These are phyloP conservation scores for Hypoxylon rickii DNA, from an alignment of 495 filamentous ascomycete species.

Conservation along the genomic window DNA sequence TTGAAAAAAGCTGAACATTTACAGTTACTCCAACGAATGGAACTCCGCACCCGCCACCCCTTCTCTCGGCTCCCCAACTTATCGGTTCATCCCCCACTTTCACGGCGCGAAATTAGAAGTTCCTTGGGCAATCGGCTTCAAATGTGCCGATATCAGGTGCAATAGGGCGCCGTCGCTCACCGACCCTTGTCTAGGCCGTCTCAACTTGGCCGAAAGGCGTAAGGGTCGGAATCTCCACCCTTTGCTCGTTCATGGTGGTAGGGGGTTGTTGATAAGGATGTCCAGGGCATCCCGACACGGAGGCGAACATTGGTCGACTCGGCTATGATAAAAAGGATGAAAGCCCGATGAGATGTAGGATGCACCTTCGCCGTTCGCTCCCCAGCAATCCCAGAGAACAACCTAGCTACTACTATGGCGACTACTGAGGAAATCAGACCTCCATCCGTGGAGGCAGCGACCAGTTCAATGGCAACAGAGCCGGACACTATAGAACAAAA, in stretches of 20 bases:
- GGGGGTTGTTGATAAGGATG: not conserved
- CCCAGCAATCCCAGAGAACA: not conserved
- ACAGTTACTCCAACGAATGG: too few species aligned
- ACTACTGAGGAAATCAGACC: not conserved
- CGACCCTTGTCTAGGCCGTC: not conserved
- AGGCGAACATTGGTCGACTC: not conserved
- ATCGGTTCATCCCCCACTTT: not conserved
- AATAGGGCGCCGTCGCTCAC: not conserved
- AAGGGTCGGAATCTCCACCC: not conserved
- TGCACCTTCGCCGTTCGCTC: not conserved
- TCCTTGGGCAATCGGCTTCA: not conserved
- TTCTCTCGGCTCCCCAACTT: not conserved
- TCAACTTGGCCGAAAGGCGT: not conserved
- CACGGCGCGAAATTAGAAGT: not conserved
- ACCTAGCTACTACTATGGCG: not conserved
- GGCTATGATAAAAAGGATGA: not conserved
- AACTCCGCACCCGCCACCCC: too few species aligned
- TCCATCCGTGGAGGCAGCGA: not conserved
- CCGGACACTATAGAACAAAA: not conserved
- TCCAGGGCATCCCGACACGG: not conserved
- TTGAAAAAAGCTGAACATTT: not conserved
- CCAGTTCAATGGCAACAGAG: not conserved
- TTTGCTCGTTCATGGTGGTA: not conserved
- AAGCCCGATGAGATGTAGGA: not conserved
- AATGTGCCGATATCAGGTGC: not conserved